Evolutionary conservation across 345 rosid species (phyloP).

Genomic region (Ailanthus altissimus): DNA sequence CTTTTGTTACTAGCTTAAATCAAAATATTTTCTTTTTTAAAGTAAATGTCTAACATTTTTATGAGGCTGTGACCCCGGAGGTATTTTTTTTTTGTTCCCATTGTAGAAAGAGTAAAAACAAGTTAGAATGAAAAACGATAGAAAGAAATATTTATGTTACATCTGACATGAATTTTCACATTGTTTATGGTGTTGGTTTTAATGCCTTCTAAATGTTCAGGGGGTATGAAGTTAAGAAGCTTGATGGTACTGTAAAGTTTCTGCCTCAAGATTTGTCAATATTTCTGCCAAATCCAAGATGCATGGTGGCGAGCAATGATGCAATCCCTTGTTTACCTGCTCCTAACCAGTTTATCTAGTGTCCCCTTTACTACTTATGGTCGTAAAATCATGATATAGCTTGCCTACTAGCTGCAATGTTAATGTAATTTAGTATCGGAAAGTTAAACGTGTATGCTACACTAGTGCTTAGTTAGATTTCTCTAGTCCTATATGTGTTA

Average conservation of each 20-base stretch:
- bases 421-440: conserved; percentile 22
- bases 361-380: background rate
- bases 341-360: background rate
- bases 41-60: background rate
- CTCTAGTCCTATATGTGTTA: background rate
- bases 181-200: background rate
- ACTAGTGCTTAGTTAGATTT: conserved; percentile 1
- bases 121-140: background rate
- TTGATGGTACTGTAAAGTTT: background rate
- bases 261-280: too few species aligned
- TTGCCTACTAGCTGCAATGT: conserved; percentile 12
- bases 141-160: background rate
- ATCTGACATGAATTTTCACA: background rate
- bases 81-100: background rate
- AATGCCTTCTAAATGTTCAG: conserved; percentile 23
- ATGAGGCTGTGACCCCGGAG: background rate
- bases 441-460: conserved; percentile 6
- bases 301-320: too few species aligned
- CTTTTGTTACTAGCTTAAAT: background rate
- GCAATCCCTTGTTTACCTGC: conserved; percentile 15
- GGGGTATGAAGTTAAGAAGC: too few species aligned
- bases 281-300: too few species aligned
- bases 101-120: too few species aligned
- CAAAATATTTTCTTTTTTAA: background rate
- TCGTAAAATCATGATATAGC: conserved; percentile 14